Evolutionary conservation across 2,329 filamentous ascomycete species (phyloP).

Genomic region (Fusarium nematophilum): DNA sequence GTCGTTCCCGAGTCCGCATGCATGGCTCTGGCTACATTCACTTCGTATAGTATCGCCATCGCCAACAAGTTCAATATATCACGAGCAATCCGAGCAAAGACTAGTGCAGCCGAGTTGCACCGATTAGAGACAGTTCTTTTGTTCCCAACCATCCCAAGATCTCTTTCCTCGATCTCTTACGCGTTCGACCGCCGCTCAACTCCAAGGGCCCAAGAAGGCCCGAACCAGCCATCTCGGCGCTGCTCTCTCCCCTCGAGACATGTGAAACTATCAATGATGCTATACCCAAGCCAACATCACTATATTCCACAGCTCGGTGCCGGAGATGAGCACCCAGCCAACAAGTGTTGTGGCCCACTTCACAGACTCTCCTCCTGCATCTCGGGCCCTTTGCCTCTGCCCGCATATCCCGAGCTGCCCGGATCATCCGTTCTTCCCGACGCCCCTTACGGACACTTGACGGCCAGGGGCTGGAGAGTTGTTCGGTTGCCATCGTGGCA

Average conservation of each 20-base stretch:
- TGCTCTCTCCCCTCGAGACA: neutral
- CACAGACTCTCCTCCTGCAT: neutral
- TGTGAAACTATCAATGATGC: neutral
- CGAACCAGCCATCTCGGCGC: constrained; percentile 6
- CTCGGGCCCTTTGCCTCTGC: neutral
- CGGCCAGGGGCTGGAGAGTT: neutral
- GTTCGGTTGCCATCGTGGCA: neutral
- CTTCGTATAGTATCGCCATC: no score
- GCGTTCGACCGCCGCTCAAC: neutral
- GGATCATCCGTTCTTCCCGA: neutral
- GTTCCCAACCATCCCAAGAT: no score
- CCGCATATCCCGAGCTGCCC: neutral
- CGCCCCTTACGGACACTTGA: neutral
- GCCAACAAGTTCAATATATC: no score
- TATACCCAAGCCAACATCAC: neutral
- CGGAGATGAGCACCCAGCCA: neutral
- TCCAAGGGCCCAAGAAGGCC: constrained; percentile 1
- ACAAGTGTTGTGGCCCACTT: neutral
- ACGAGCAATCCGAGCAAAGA: no score
- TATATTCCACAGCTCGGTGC: neutral
- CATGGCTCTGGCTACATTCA: no score
- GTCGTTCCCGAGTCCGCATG: no score
- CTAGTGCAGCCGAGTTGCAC: neutral
- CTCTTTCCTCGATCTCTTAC: neutral
- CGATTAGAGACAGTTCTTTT: neutral